These are phyloP conservation scores for Botrytis aclada DNA, from an alignment of 2,329 filamentous ascomycete genomes.

Conservation along the genomic window DNA sequence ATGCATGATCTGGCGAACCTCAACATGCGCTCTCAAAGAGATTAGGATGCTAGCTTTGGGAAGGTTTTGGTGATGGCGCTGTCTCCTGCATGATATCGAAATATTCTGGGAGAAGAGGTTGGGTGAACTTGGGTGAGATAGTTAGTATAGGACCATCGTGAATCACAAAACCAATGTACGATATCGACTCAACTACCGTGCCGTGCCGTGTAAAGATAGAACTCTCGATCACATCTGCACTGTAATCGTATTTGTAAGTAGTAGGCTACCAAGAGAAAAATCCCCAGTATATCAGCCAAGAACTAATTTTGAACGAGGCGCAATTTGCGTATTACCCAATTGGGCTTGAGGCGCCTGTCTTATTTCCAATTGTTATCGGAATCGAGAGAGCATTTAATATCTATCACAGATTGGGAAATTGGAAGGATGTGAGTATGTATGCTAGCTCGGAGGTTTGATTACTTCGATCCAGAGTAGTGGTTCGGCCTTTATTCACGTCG, in stretches of 20 bases:
- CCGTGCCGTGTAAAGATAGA: background rate
- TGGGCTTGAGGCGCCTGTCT: background rate
- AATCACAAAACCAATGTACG: background rate
- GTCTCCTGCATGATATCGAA: background rate
- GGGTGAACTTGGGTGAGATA: background rate
- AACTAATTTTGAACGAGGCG: background rate
- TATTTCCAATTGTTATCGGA: background rate
- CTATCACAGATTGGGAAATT: background rate
- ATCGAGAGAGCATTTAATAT: background rate
- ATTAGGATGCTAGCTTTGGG: background rate
- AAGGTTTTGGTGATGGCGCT: background rate
- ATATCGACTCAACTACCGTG: background rate
- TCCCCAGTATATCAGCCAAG: background rate
- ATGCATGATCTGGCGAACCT: background rate
- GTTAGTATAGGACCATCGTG: background rate
- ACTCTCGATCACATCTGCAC: background rate
- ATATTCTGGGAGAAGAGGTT: background rate
- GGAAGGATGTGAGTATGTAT: background rate
- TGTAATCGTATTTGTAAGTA: background rate
- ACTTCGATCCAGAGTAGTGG: background rate
- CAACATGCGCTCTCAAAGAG: background rate
- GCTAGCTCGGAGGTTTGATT: background rate
- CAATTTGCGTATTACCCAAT: background rate
- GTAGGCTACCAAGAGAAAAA: background rate
- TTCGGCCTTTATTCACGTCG: background rate